Percentiles rank a stretch among this genome's conserved stretches.
These are phyloP conservation scores for Escovopsis sp. DNA, from an alignment of 2,329 filamentous ascomycete genomes.

Conservation along the genomic window DNA sequence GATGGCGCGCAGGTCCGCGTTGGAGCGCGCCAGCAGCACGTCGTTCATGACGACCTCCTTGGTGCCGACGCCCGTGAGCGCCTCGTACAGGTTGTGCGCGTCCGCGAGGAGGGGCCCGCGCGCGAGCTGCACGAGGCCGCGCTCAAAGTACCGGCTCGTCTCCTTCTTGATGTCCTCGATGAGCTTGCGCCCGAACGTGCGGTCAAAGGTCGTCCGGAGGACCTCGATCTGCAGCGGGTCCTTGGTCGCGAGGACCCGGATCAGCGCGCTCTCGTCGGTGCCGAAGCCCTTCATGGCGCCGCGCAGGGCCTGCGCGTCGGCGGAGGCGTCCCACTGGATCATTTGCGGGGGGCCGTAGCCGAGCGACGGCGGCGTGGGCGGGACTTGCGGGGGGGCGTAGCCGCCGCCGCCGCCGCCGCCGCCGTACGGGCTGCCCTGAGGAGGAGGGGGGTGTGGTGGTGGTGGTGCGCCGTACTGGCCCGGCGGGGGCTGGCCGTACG, in stretches of 20 bases:
- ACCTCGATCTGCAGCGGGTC: constrained; percentile 65
- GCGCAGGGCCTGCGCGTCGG: constrained; percentile 57
- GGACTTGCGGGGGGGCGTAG: constrained; percentile 21
- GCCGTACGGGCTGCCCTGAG: constrained; percentile 20
- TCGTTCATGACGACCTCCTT: constrained; percentile 82
- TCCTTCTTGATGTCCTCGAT: constrained; percentile 65
- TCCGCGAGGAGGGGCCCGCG: constrained; percentile 71
- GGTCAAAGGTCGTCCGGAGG: constrained; percentile 51
- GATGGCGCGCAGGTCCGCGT: constrained; percentile 79
- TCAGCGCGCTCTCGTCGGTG: constrained; percentile 69
- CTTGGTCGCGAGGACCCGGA: constrained; percentile 53
- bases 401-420: constrained; percentile 25
- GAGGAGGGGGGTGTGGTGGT: constrained; percentile 14
- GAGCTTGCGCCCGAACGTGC: constrained; percentile 51
- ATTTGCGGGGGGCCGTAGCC: constrained; percentile 63
- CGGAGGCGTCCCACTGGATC: constrained; percentile 52
- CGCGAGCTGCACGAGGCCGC: constrained; percentile 59
- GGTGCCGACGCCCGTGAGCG: constrained; percentile 68
- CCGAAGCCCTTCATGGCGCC: constrained; percentile 89
- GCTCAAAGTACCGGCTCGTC: constrained; percentile 58
- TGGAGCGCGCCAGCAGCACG: constrained; percentile 65
- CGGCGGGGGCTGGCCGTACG: constrained; percentile 9
- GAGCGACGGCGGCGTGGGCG: constrained; percentile 48
- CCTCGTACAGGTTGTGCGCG: constrained; percentile 52
- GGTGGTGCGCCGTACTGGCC: constrained; percentile 17